Conservation (phyloP, 495 filamentous ascomycete species). For the Parmelia sp. region DNA sequence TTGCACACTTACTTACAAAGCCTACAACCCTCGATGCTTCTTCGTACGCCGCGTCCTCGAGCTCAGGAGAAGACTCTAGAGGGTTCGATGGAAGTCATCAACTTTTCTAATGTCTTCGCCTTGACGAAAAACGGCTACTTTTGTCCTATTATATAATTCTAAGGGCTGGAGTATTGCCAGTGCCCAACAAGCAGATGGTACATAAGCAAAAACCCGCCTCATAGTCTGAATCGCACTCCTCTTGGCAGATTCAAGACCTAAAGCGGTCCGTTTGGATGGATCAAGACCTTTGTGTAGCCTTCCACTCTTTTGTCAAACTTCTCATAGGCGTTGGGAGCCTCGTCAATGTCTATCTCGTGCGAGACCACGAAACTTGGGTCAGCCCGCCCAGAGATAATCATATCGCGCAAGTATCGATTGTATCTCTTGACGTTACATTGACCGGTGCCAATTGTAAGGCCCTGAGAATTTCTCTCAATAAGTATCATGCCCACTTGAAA, state of each 20-base stretch:
- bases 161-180: neutral
- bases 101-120: neutral
- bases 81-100: neutral
- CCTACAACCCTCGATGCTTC: neutral
- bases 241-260: neutral
- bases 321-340: conserved; percentile 44
- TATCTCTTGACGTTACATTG: conserved; percentile 58
- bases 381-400: conserved; percentile 52
- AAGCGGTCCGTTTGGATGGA: conserved; percentile 18
- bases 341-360: conserved; percentile 50
- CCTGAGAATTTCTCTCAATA: conserved; percentile 26
- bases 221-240: neutral
- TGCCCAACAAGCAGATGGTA: neutral
- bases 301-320: conserved; percentile 47
- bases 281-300: conserved; percentile 44
- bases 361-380: conserved; percentile 54
- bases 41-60: neutral
- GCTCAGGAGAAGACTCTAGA: neutral
- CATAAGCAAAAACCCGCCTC: neutral
- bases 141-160: neutral
- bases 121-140: no score
- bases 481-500: neutral
- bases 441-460: conserved; percentile 45
- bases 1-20: no score
- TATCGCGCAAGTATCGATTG: conserved; percentile 50